Conservation (phyloP, 495 filamentous ascomycete species). For the Poronia punctata region DNA sequence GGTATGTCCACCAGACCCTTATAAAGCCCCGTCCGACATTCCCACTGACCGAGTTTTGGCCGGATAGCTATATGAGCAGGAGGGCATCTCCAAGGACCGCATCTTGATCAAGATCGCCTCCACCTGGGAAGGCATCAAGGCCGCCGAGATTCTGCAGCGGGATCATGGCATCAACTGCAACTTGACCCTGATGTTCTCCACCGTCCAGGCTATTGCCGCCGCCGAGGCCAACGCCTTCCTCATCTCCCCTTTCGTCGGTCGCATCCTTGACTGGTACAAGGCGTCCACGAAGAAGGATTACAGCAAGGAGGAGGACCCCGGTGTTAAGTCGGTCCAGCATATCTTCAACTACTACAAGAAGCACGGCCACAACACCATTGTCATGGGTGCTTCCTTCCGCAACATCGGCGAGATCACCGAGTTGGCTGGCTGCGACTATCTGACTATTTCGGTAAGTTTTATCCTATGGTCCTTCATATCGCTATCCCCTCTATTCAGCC, state of each 20-base stretch:
- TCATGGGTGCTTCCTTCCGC: slow-evolving; percentile 99
- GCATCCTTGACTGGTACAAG: slow-evolving; percentile 99
- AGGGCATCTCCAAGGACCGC: slow-evolving; percentile 87
- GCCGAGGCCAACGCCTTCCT: slow-evolving; percentile 97
- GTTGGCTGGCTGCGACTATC: slow-evolving; percentile 95
- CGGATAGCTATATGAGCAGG: slow-evolving; percentile 78
- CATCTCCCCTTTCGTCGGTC: slow-evolving; percentile 98
- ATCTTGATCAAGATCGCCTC: slow-evolving; percentile 88
- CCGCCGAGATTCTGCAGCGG: slow-evolving; percentile 86
- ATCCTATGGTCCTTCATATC: neutral
- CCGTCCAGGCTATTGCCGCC: slow-evolving; percentile 88
- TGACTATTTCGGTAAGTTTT: slow-evolving; percentile 83
- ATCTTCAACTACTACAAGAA: slow-evolving; percentile 99
- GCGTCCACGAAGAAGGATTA: slow-evolving; percentile 89
- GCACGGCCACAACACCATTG: slow-evolving; percentile 94
- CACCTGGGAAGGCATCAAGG: slow-evolving; percentile 96
- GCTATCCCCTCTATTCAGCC: neutral
- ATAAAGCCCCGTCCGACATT: neutral
- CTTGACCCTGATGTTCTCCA: slow-evolving; percentile 98
- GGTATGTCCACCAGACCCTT: slow-evolving; percentile 41
- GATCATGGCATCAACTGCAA: slow-evolving; percentile 96
- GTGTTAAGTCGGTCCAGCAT: slow-evolving; percentile 86
- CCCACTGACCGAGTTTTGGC: slow-evolving; percentile 6
- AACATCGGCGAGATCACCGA: slow-evolving; percentile 95
- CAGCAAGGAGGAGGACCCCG: slow-evolving; percentile 81